Evolutionary conservation across 208 protist species (phyloP).

Genomic region (Zelonia costaricensis): DNA sequence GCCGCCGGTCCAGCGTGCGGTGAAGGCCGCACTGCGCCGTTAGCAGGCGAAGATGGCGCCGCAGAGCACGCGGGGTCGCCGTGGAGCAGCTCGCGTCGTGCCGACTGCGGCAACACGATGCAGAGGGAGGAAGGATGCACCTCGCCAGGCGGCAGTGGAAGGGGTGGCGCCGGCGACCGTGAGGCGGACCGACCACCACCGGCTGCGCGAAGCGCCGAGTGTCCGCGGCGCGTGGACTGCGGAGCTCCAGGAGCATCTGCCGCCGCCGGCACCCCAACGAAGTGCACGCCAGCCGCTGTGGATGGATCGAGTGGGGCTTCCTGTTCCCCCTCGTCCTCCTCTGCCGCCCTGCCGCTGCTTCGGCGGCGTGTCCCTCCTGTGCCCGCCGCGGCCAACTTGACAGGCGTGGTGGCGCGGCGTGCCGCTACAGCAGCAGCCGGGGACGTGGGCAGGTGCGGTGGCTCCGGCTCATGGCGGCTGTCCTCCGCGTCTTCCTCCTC

Average conservation of each 20-base stretch:
- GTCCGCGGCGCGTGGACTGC: too few species aligned
- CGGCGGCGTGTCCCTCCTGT: too few species aligned
- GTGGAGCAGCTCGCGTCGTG: constrained; percentile 14
- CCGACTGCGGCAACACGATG: constrained; percentile 18
- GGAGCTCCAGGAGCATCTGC: too few species aligned
- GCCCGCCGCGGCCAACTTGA: too few species aligned
- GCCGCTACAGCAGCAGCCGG: neutral
- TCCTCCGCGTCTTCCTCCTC: constrained; percentile 29
- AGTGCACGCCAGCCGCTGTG: too few species aligned
- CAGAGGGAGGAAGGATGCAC: constrained; percentile 10
- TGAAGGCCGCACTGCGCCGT: too few species aligned
- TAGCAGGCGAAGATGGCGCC: neutral
- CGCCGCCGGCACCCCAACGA: too few species aligned
- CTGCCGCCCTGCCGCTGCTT: too few species aligned
- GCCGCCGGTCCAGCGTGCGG: constrained; percentile 5
- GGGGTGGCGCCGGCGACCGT: neutral
- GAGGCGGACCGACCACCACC: neutral
- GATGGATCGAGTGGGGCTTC: too few species aligned
- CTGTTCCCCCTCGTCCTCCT: too few species aligned
- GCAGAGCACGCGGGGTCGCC: neutral
- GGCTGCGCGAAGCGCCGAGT: too few species aligned
- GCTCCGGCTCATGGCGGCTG: constrained; percentile 10
- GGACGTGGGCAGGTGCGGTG: neutral
- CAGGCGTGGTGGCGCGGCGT: neutral
- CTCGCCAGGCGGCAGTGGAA: constrained; percentile 2